Conservation (phyloP, 139 green algal species). For the Picochlorum costavermella region DNA sequence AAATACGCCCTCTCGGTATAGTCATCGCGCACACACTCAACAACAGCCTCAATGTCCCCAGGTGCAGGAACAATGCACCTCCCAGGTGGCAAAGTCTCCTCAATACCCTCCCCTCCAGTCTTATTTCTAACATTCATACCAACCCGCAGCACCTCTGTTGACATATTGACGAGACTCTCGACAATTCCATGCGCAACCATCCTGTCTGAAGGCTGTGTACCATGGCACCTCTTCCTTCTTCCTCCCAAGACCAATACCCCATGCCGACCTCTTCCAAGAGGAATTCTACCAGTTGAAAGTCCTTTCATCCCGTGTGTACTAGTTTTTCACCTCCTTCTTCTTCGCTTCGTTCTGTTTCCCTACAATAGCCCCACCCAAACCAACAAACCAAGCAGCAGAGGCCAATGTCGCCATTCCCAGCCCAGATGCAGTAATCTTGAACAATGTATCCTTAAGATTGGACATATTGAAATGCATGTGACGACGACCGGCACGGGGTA, state of each 20-base stretch:
- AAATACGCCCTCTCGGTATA: conserved; percentile 17
- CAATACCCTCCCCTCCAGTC: neutral
- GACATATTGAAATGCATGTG: neutral
- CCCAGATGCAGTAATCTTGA: conserved; percentile 17
- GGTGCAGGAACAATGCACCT: neutral
- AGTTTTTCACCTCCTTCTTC: no score
- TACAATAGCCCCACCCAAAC: no score
- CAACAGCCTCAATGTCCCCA: conserved; percentile 15
- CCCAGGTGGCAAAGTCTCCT: conserved; percentile 5
- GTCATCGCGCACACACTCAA: conserved; percentile 9
- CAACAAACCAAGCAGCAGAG: neutral
- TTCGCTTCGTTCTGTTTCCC: no score
- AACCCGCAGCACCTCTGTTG: no score
- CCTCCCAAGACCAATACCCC: no score
- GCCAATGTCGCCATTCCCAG: conserved; percentile 1
- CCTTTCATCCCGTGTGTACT: no score
- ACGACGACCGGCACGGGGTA: neutral
- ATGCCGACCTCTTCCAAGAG: no score
- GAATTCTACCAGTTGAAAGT: no score
- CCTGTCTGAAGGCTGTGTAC: no score
- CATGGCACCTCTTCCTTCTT: no score
- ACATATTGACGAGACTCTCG: no score
- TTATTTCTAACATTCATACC: neutral
- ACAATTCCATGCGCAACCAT: no score
- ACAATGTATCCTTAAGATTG: conserved; percentile 13